phyloP scores from a whole-genome alignment of 148 eudicot species.

The Diospyros kaki region DNA sequence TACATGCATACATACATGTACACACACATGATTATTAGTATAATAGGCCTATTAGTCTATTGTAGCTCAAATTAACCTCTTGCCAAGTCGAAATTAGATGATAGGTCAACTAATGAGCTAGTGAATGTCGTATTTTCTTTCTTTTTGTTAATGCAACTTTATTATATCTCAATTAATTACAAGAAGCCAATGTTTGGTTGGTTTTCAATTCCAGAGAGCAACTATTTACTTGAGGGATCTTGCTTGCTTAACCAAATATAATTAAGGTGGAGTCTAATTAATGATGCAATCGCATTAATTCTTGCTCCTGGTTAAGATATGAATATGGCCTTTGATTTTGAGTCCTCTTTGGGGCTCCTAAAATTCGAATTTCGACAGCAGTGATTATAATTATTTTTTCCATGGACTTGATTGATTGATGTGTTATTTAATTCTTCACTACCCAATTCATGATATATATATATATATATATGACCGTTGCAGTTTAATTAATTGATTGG shows the following conservation, averaged over 20 bases:
- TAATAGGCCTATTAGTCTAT: too few species aligned
- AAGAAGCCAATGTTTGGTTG: too few species aligned
- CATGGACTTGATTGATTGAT: background rate
- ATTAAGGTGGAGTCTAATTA: background rate
- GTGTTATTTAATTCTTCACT: background rate
- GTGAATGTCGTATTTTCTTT: background rate
- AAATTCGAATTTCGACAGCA: background rate
- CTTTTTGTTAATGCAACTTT: background rate
- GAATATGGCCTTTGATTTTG: background rate
- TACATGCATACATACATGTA: background rate
- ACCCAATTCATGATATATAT: background rate
- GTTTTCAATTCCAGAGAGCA: too few species aligned
- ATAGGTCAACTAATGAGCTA: background rate
- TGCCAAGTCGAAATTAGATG: too few species aligned
- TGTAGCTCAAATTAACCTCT: too few species aligned
- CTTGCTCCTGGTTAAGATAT: background rate
- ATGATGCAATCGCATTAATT: slow-evolving; percentile 5
- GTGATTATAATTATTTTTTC: background rate
- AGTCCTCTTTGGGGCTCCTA: background rate
- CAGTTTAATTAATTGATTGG: too few species aligned
- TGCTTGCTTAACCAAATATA: background rate
- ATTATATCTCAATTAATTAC: too few species aligned
- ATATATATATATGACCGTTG: background rate
- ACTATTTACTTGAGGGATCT: background rate
- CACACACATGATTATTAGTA: too few species aligned